These are phyloP conservation scores for Colletotrichum theobromicola DNA, from an alignment of 2,329 filamentous ascomycete species.

Conservation along the genomic window DNA sequence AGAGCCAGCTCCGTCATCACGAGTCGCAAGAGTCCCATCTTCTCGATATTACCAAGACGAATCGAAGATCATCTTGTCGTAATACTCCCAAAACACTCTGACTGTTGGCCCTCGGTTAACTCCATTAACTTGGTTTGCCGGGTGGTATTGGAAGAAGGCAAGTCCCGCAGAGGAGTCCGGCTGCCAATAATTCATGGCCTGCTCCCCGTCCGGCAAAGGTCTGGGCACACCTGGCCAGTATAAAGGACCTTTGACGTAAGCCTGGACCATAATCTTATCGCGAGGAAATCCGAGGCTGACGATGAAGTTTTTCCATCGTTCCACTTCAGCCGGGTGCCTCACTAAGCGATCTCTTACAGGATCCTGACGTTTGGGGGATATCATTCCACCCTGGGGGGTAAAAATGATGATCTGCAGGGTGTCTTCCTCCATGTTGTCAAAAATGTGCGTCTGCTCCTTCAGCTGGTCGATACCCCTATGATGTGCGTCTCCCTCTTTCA, in stretches of 20 bases:
- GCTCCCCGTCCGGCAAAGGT: accelerated
- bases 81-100: background rate
- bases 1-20: background rate
- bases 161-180: background rate
- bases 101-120: background rate
- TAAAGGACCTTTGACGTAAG: background rate
- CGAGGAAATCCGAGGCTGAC: background rate
- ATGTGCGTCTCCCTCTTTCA: background rate
- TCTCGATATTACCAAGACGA: background rate
- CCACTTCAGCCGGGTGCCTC: accelerated
- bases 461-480: background rate
- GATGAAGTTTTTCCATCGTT: background rate
- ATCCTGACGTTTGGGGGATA: background rate
- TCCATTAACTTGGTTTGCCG: background rate
- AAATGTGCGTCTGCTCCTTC: background rate
- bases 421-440: background rate
- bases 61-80: background rate
- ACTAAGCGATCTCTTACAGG: background rate
- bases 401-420: background rate
- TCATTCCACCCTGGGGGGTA: accelerated
- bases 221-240: background rate
- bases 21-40: background rate
- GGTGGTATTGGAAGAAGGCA: background rate
- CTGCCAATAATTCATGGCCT: background rate
- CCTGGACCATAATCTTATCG: background rate